phyloP scores from a whole-genome alignment of 2,329 filamentous ascomycete genomes.

The Aspergillus eucalypticola region DNA sequence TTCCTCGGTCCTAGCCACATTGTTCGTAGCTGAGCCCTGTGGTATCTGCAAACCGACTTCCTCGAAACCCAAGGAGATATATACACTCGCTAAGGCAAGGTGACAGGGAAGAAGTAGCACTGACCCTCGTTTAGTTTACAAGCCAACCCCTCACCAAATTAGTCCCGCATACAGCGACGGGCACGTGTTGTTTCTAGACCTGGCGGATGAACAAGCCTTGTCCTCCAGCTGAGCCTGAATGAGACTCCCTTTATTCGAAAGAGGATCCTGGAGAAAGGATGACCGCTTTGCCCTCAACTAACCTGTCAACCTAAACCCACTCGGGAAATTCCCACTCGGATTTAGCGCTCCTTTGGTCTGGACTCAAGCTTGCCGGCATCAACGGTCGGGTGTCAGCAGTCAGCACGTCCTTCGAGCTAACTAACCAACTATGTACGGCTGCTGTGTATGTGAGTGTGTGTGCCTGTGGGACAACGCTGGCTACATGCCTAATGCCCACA shows the following conservation, averaged over 20 bases:
- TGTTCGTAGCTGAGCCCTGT: too few relatives aligned
- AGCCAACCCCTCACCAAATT: conserved; percentile 1
- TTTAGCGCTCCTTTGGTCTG: not conserved
- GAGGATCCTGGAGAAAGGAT: not conserved
- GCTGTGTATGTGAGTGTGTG: too few relatives aligned
- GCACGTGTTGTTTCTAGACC: conserved; percentile 23
- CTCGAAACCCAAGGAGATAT: too few relatives aligned
- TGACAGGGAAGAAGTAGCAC: not conserved
- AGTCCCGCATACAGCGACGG: conserved; percentile 22
- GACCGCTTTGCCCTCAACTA: not conserved
- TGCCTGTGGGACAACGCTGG: not conserved
- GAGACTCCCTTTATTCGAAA: conserved; percentile 5
- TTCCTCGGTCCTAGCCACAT: too few relatives aligned
- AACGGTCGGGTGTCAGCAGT: conserved; percentile 12
- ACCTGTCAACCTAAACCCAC: not conserved
- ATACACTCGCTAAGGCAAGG: too few relatives aligned
- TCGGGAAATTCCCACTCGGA: not conserved
- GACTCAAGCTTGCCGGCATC: conserved; percentile 5
- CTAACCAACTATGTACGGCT: not conserved
- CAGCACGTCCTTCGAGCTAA: not conserved
- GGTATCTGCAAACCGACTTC: too few relatives aligned
- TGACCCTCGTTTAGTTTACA: not conserved
- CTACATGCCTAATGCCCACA: not conserved
- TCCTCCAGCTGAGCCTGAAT: not conserved
- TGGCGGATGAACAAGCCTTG: not conserved